Evolutionary conservation across 345 rosid species (phyloP), one percentile per base, ranked within the genome.

Genomic region (Syzygium grande): DNA sequence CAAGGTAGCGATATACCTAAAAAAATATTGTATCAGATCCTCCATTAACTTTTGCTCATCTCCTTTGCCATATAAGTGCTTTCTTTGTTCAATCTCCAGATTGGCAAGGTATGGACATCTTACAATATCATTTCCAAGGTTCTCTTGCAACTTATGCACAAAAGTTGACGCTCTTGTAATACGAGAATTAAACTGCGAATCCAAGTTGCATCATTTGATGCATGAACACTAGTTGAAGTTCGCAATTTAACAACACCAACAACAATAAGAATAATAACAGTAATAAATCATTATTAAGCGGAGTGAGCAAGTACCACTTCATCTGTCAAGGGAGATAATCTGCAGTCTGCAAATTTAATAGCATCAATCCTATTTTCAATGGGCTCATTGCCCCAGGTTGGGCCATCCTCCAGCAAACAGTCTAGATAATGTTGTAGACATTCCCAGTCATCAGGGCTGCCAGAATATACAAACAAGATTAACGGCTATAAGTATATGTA

Each of bases 371-470:
- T 92, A 92, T 92, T 90, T 86, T 51, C 85, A 43, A 83, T 87
- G 86, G 90, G 91, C 85, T 85, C 93, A 86, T 59, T 87, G 84
- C 90, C 88, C 97, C 94, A 94, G 92, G 95, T 89, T 89, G 95
- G 94, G 77, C 92, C 94, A 92, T 98, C 99, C 93, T 94, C 98
- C 88, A 98, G 93, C 92, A 98, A 92, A 91, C 99, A 98, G 90
- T 95, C 95, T 73, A 98, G 94, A 93, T 95, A 98, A 87, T 96
- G 96, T 86, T 94, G 93, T 93, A 96, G 97, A 93, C 95, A 94
- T 91, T 96, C 97, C 99, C 99, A 96, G 90, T 98, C 99, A 92
- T 98, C 99, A 92, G 98, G 97, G 94, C 99, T 96, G 97, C 90
- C 93, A 90, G 90, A 90, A 49, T 41, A 43, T 91, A 91, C 83